Evolutionary conservation across 805 yeast species (phyloP), one percentile per base, ranked within the genome.

Genomic region (Wickerhamiella kurtzmanii): DNA sequence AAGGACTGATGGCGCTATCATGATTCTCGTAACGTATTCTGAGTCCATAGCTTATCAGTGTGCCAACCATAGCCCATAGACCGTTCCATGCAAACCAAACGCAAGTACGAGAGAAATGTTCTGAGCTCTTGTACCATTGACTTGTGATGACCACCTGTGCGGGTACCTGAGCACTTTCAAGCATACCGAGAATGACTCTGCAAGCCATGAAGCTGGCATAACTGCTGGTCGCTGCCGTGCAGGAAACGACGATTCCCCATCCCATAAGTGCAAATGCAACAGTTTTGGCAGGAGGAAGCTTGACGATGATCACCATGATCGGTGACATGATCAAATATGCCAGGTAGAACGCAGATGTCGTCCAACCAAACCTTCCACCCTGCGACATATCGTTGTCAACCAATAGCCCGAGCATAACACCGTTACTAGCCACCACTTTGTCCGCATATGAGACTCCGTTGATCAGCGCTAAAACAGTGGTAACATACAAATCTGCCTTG

Each of bases 291-390:
- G 80, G 67, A 2, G 80, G 80, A 44, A 76, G 71, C 46, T 65
- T 66, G 58, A 80, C 86, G 22, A 77, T 56, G 1, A 70, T 43
- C 40, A 64, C 56, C 8, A 67, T 59, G 2, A 73, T 68, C 4
- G 78, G 74, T 46, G 72, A 61, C 53, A 76, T 79, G 54, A 65
- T 65, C 44, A 80, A 60, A 57, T 79, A 81, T 2, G 86, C 87
- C 35, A 81, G 57, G 55, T 77, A 78, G 53, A 77, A 77, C 3
- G 75, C 22, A 6, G 41, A 19, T n/a, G 41, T 38, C 5, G 25
- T 18, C 41, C 41, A 38, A 5, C 25, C 25, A 16, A 38, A 38
- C 21, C n/a, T 8, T 6, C 18, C 18, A 6, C 25, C 25, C 25
- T 17, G n/a, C 21, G 19, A 6, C 15, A 15, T 13, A 15, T 15